Conservation (phyloP, 1,139 yeast genomes). For the Saccharomyces hybrid region DNA sequence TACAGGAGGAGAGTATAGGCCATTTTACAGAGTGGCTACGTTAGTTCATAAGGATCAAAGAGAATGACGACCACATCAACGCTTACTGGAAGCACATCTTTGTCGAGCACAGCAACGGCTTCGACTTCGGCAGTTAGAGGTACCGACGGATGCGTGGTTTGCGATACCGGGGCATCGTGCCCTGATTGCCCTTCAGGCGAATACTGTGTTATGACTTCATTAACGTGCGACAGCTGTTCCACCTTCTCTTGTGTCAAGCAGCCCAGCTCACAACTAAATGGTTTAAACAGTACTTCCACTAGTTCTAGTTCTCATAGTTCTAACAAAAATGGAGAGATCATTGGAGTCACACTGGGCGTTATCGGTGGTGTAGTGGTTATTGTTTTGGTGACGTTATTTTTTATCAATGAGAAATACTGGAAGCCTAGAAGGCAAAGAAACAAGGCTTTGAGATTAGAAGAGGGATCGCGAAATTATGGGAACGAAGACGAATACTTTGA, state of each 20-base stretch:
- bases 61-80: background rate
- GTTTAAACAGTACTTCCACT: conserved; percentile 5
- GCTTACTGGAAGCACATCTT: background rate
- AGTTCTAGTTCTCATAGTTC: conserved; percentile 14
- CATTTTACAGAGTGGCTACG: background rate
- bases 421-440: conserved; percentile 24
- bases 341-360: conserved; percentile 45
- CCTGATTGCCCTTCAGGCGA: conserved; percentile 49
- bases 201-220: conserved; percentile 45
- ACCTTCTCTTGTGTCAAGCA: conserved; percentile 43
- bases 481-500: conserved; percentile 8
- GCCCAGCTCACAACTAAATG: conserved; percentile 9
- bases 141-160: conserved; percentile 41
- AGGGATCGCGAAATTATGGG: conserved; percentile 18
- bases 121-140: conserved; percentile 9
- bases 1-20: background rate
- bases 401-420: conserved; percentile 36
- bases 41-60: background rate
- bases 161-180: conserved; percentile 40
- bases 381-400: background rate
- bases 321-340: conserved; percentile 8
- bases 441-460: conserved; percentile 13
- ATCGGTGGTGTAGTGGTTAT: conserved; percentile 46
- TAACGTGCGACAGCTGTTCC: conserved; percentile 56
- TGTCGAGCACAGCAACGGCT: conserved; percentile 1